Base-by-base conservation (phyloP, 179 eudicot species). In the Heliamphora pulchella region DNA sequence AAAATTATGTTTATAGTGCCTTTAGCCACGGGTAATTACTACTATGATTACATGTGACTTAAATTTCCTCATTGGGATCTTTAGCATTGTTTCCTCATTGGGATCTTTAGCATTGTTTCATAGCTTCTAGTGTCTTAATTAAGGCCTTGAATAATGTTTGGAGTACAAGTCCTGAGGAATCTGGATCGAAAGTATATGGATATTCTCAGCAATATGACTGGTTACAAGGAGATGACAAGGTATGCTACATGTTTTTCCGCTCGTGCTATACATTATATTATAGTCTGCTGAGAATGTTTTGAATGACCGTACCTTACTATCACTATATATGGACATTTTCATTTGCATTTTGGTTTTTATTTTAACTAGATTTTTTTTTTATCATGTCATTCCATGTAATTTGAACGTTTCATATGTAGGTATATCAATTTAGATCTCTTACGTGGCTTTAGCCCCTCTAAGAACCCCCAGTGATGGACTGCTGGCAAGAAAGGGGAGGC, bases 61-160 rank as follows among this genome's bases (percentile, higher is more conserved):
- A 18, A 22, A 39, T 54, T 4, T 39, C n/a, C 46, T 67, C 13
- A n/a, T 67, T 39, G 43, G 17, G 14, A 39, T 31, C 70, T 65
- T 31, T 31, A 31, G 31, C 31, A 31, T 31, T 31, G 31, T 31
- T 31, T 31, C 31, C 31, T 31, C 31, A 31, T 31, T 31, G 31
- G 2, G 8, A 39, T 10, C 1, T 13, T 2, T 39, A 67, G 14
- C 47, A 47, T 14, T 41, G 18, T 41, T 43, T 58, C 14, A 8
- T 75, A 53, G 53, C 51, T 41, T 75, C 65, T 43, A 44, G 50
- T 58, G 31, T 51, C 54, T 76, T 75, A 15, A 74, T 74, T 13
- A 74, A 74, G 78, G 41, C 15, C 51, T 74, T 57, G 22, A 44
- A 2, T 31, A 3, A 14, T 15, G 4, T 72, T n/a, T 31, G 15